phyloP scores from a whole-genome alignment of 129 eudicot species.

The Solidago caesia region DNA sequence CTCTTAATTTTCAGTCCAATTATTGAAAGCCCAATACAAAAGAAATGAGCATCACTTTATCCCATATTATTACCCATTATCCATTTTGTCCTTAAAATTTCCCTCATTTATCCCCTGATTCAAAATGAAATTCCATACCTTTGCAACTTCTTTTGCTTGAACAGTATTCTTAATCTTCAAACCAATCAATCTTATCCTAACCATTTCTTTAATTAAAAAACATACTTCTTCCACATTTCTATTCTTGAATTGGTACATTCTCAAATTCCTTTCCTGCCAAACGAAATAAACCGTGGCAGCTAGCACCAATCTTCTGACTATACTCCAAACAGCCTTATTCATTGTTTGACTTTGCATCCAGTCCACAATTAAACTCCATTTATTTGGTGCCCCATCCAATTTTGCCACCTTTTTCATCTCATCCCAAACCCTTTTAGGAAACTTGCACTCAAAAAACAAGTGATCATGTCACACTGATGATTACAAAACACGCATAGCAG shows the following conservation, averaged over 20 bases:
- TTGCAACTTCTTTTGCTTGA: neutral
- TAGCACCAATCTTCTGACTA: neutral
- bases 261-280: neutral
- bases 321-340: neutral
- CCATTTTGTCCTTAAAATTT: too few relatives aligned
- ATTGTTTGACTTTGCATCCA: neutral
- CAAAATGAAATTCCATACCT: neutral
- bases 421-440: neutral
- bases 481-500: too few relatives aligned
- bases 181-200: neutral
- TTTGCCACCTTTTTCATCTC: neutral
- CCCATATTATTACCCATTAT: too few relatives aligned
- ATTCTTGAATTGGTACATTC: neutral
- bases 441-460: neutral
- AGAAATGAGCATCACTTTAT: too few relatives aligned
- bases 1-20: too few relatives aligned
- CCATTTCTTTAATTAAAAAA: neutral
- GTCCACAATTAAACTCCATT: neutral
- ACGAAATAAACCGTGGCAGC: neutral
- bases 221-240: neutral
- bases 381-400: neutral
- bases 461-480: too few relatives aligned
- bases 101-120: too few relatives aligned
- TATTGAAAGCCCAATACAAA: too few relatives aligned
- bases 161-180: neutral